Base-by-base conservation (phyloP, 768 basidiomycete genomes). In the Phanerochaete sordida region DNA sequence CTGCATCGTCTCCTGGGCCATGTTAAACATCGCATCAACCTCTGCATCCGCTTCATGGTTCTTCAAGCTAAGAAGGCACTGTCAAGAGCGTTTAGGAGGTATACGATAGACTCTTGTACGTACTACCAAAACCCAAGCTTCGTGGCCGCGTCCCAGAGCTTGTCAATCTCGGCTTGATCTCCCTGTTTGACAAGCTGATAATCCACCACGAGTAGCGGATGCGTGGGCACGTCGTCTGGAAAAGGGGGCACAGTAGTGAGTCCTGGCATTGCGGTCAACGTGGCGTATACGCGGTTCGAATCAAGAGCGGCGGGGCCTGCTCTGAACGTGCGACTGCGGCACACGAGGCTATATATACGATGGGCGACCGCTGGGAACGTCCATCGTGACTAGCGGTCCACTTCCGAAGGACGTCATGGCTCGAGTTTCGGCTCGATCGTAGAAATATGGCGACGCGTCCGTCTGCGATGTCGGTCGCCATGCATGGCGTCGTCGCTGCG, bases 41-140 rank as follows among this genome's bases (percentile, higher is more conserved):
- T 74, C 73, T 27, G 65, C 50, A 15, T 77, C 75, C 16, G 69
- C 69, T 1, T 70, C 76, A 56, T 80, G 77, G 62, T 80, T 76
- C 65, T 78, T 76, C 27, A 79, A 67, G 31, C 59, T 60, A 26
- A 8, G 37, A 7, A 37, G 5, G 43, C 19, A 16, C 11, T 43
- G 19, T 12, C 19, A 48, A n/a, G n/a, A n/a, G n/a, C n/a, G n/a
- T n/a, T n/a, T n/a, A n/a, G n/a, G n/a, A n/a, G n/a, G n/a, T n/a
- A n/a, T n/a, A n/a, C n/a, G n/a, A n/a, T n/a, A n/a, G n/a, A n/a
- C n/a, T n/a, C n/a, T 31, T 24, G 24, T n/a, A 76, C 79, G 66
- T 62, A 79, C 77, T 81, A 82, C 76, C 80, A 82, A 67, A 82
- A 82, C 81, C 81, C 37, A 9, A 81, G 68, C 26, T 70, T 70